Conservation (phyloP, 306 rosid species). For the Quercus engelmannii region DNA sequence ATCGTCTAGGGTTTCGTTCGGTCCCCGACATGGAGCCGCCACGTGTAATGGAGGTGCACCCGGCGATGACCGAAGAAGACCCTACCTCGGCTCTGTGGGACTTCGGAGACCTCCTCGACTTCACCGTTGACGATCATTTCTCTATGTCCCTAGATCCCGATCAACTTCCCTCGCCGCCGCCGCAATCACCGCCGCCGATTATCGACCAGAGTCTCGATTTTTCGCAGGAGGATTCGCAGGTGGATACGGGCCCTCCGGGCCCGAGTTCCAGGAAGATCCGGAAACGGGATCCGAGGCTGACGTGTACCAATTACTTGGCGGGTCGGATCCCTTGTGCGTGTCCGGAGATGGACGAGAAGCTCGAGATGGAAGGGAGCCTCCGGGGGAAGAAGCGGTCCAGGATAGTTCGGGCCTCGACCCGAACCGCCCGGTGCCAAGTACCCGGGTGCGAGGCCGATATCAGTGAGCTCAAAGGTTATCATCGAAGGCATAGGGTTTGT, state of each 20-base stretch:
- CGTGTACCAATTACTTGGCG: constrained; percentile 80
- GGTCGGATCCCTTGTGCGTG: constrained; percentile 94
- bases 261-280: constrained; percentile 35
- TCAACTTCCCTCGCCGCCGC: neutral
- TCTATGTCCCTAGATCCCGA: constrained; percentile 17
- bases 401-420: constrained; percentile 35
- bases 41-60: constrained; percentile 30
- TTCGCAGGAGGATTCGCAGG: neutral
- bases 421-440: constrained; percentile 68
- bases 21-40: neutral
- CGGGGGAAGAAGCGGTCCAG: constrained; percentile 67
- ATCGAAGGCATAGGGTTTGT: constrained; percentile 85
- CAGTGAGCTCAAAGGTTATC: constrained; percentile 83
- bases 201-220: neutral
- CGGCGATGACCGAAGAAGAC: constrained; percentile 24
- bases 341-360: constrained; percentile 74
- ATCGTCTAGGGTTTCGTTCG: neutral
- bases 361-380: constrained; percentile 55
- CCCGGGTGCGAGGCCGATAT: constrained; percentile 85
- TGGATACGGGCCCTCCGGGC: neutral
- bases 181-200: neutral
- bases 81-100: constrained; percentile 46
- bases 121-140: constrained; percentile 38
- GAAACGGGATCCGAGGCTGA: constrained; percentile 86
- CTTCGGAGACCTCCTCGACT: constrained; percentile 53